Base-by-base conservation (phyloP, 2,329 filamentous ascomycete genomes). In the Neonectria faginata region DNA sequence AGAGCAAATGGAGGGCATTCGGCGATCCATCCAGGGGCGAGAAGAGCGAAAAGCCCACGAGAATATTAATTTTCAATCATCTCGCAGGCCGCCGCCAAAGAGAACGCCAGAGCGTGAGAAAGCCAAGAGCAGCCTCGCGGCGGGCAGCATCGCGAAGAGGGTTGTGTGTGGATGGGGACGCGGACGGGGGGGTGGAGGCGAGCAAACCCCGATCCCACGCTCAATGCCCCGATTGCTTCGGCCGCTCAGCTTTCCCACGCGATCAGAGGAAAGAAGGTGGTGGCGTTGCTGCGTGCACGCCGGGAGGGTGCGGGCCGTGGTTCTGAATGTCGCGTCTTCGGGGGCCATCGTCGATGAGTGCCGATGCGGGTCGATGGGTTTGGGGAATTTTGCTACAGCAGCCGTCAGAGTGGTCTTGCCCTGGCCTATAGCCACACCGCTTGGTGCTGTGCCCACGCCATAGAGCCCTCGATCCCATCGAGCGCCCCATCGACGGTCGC, bases 201-300 rank as follows among this genome's bases (percentile, higher is more conserved):
- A 55, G 62, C 58, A 71, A 75, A 61, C 41, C n/a, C 52, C 75
- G 74, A 78, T 78, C 63, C 58, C 55, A 60, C 68, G 59, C 75
- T 72, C 67, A 77, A 77, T 78, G 76, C 73, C 68, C 70, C 78
- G 77, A 79, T 79, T 71, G 66, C 67, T 70, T 70, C 77, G 58
- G 68, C 51, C 64, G 48, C 31, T 67, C 67, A 71, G 70, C 70
- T 69, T 65, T 64, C 51, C 58, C 29, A 62, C 36, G 64, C 50
- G 73, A 77, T 76, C 76, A 75, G 69, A 74, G 20, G 20, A 20
- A 20, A 3, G 20, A 20, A 3, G 20, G 20, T 20, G 52, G 57
- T 64, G 65, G 64, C 53, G 52, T 42, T 22, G 7, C 27, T 56
- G 41, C 10, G 39, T 9, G 18, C 50, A 58, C 55, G 48, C 33